phyloP scores from a whole-genome alignment of 768 basidiomycete species.

The Termitomyces bulborhizus region DNA sequence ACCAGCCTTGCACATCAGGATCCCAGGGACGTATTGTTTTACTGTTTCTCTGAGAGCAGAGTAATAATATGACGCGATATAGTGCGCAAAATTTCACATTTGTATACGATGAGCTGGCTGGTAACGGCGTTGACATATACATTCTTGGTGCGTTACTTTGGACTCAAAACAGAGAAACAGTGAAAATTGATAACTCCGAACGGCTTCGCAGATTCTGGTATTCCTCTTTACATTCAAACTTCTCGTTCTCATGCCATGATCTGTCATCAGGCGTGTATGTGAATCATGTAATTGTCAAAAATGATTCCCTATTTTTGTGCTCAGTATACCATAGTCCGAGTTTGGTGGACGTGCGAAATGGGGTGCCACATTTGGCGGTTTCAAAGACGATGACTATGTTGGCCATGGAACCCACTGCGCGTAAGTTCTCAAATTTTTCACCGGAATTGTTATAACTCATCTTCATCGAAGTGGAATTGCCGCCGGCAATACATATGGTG shows the following conservation, averaged over 20 bases:
- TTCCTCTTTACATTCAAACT: not conserved
- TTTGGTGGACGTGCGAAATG: not conserved
- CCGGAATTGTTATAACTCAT: not conserved
- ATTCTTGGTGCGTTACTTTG: not conserved
- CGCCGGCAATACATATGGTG: not conserved
- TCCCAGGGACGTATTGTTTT: not conserved
- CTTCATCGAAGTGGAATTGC: not conserved
- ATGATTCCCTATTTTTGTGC: not conserved
- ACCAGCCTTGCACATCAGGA: not conserved
- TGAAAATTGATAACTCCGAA: too few relatives aligned
- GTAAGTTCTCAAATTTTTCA: too few relatives aligned
- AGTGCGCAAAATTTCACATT: not conserved
- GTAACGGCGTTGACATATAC: not conserved
- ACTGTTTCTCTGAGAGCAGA: too few relatives aligned
- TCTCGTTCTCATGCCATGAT: not conserved
- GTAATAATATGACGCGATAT: not conserved
- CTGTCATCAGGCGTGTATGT: not conserved
- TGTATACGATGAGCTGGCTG: too few relatives aligned
- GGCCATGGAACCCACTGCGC: too few relatives aligned
- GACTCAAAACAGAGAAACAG: not conserved
- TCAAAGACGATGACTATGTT: not conserved
- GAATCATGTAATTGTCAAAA: not conserved
- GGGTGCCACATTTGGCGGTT: not conserved
- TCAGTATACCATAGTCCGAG: not conserved
- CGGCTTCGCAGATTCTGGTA: not conserved